Evolutionary conservation across 2,329 filamentous ascomycete species (phyloP).

Genomic region (Endoconidiophora laricicola): DNA sequence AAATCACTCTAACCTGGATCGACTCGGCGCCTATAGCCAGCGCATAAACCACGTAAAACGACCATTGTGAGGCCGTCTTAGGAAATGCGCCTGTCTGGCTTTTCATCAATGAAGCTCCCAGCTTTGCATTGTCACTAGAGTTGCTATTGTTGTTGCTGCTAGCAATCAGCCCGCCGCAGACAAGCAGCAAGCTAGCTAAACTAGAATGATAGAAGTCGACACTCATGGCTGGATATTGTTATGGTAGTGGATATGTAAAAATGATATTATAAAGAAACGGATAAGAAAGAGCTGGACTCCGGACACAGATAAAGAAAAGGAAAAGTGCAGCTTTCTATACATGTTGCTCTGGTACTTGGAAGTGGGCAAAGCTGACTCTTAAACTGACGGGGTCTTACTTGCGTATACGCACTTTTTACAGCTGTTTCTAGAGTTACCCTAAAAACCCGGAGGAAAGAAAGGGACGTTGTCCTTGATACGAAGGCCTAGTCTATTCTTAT

Average conservation of each 20-base stretch:
- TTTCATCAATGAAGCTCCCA: neutral
- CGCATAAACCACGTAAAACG: conserved; percentile 29
- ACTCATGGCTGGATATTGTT: neutral
- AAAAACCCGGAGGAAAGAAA: too few relatives aligned
- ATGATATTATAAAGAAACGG: neutral
- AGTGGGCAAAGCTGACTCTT: too few relatives aligned
- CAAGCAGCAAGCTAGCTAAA: conserved; percentile 20
- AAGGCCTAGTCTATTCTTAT: too few relatives aligned
- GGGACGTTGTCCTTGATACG: too few relatives aligned
- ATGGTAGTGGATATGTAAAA: neutral
- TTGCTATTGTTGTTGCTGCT: neutral
- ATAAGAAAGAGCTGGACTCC: neutral
- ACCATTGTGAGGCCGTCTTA: conserved; percentile 15
- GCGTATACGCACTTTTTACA: too few relatives aligned
- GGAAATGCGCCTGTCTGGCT: neutral
- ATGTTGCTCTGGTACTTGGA: neutral
- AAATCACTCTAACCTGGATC: conserved; percentile 26
- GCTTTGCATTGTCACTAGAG: neutral
- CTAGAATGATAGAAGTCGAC: conserved; percentile 23
- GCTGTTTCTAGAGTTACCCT: too few relatives aligned
- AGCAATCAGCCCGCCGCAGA: conserved; percentile 18
- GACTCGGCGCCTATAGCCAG: conserved; percentile 35
- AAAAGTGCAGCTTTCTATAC: neutral
- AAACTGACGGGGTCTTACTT: neutral
- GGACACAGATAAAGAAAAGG: neutral